phyloP scores from a whole-genome alignment of 352 stramenopile genomes.

The Pythium sp. region DNA sequence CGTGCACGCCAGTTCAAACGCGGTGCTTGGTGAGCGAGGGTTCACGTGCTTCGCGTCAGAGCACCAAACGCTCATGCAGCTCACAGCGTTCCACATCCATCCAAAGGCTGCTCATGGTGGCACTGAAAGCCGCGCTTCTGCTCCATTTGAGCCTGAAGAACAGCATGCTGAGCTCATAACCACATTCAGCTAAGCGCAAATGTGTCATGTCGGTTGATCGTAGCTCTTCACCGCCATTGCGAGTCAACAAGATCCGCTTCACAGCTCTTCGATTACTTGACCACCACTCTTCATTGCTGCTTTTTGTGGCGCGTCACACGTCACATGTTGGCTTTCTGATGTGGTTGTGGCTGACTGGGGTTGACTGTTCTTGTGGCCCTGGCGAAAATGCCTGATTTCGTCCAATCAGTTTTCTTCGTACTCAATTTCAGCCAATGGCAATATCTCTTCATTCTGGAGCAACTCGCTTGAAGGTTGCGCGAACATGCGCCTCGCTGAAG shows the following conservation, averaged over 20 bases:
- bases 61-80: constrained; percentile 26
- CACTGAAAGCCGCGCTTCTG: neutral
- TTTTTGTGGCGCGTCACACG: neutral
- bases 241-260: neutral
- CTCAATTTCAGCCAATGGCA: neutral
- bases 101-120: neutral
- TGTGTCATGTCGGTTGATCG: neutral
- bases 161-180: neutral
- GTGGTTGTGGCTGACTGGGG: neutral
- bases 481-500: neutral
- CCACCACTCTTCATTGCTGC: neutral
- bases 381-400: neutral
- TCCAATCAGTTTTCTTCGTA: neutral
- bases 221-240: neutral
- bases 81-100: constrained; percentile 24
- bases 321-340: neutral
- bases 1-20: constrained; percentile 35
- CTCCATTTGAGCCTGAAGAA: neutral
- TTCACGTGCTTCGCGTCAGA: constrained; percentile 23
- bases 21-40: constrained; percentile 17
- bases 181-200: neutral
- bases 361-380: constrained; percentile 4
- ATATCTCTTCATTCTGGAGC: neutral
- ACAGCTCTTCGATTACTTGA: neutral
- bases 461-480: neutral